Base-by-base conservation (phyloP, 2,329 filamentous ascomycete genomes). In the Cryoendolithus antarcticus region DNA sequence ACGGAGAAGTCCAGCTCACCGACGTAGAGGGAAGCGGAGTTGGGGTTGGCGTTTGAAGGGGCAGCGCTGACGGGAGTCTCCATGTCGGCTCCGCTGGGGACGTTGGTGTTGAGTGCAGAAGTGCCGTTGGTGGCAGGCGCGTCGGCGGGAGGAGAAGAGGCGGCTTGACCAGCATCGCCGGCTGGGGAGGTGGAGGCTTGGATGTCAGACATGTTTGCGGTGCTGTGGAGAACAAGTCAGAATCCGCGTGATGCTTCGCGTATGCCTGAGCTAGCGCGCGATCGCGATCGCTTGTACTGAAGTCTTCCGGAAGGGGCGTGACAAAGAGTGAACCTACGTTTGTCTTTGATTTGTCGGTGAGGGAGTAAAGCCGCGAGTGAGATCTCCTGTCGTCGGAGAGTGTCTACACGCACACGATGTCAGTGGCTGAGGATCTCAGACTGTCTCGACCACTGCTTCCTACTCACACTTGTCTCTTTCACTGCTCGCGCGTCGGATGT, bases 1-100 rank as follows among this genome's bases (percentile, higher is more conserved):
- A 98, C 91, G 46, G 86, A 91, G 55, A 85, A 79, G 65, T 98
- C 91, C 57, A 98, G 86, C 74, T 98, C 91, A 65, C 91, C 91
- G 53, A 98, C 91, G 65, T 98, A 98, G 63, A 98, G 86, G 44
- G 91, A 98, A 49, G 91, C 91, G 38, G 91, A 96, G 65, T 93
- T 89, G 63, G 86, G 84, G 60, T 88, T 51, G 71, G 74, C 56
- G 39, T 76, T 75, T 52, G 85, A 79, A 45, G 70, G 68, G 47
- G 75, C 70, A 48, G 86, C 81, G 66, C 69, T 77, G 52, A 82
- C 80, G 45, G 83, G 82, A 49, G 79, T 73, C 53, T 70, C 76
- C 56, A 81, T 77, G 49, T 72, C 72, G 62, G 78, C 75, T 52
- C 69, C 64, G 53, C 78, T 74, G 48, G 77, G 72, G 56, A 82